These are phyloP conservation scores for Sclerospora graminicola DNA, from an alignment of 352 stramenopile genomes.

Conservation along the genomic window DNA sequence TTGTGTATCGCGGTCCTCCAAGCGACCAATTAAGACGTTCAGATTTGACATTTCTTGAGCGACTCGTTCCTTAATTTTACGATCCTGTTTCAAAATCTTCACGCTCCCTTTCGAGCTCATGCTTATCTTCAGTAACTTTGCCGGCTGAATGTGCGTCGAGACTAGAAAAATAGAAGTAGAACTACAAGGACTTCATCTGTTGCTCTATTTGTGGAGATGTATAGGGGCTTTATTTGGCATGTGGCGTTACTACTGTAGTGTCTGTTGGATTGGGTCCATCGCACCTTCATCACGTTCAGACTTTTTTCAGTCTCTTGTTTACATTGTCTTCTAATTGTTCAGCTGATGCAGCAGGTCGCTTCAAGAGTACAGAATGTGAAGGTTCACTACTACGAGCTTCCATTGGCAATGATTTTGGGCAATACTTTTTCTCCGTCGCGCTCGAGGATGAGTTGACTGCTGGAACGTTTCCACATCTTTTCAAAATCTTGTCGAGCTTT, in stretches of 20 bases:
- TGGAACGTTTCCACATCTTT: constrained; percentile 19
- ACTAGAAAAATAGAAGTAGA: too few relatives aligned
- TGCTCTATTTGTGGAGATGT: constrained; percentile 7
- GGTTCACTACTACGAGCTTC: constrained; percentile 4
- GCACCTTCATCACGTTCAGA: constrained; percentile 1
- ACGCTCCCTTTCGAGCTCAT: too few relatives aligned
- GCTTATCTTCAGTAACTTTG: too few relatives aligned
- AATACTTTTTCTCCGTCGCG: background rate
- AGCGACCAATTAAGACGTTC: constrained; percentile 37
- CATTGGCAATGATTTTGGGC: too few relatives aligned
- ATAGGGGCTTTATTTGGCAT: too few relatives aligned
- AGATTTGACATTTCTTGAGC: constrained; percentile 27
- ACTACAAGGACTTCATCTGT: too few relatives aligned
- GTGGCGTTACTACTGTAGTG: too few relatives aligned
- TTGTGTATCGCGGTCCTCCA: constrained; percentile 65
- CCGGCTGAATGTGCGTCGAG: too few relatives aligned
- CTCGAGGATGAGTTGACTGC: background rate
- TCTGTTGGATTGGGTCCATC: constrained; percentile 18
- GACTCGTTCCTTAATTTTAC: constrained; percentile 32
- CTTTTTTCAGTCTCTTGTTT: constrained; percentile 12
- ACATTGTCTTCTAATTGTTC: background rate
- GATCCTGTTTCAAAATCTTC: constrained; percentile 17
- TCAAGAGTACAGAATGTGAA: background rate
- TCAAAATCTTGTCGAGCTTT: constrained; percentile 47
- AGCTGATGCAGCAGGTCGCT: constrained; percentile 2